Conservation (phyloP, 768 basidiomycete genomes). For the Pleurotus tuoliensis region DNA sequence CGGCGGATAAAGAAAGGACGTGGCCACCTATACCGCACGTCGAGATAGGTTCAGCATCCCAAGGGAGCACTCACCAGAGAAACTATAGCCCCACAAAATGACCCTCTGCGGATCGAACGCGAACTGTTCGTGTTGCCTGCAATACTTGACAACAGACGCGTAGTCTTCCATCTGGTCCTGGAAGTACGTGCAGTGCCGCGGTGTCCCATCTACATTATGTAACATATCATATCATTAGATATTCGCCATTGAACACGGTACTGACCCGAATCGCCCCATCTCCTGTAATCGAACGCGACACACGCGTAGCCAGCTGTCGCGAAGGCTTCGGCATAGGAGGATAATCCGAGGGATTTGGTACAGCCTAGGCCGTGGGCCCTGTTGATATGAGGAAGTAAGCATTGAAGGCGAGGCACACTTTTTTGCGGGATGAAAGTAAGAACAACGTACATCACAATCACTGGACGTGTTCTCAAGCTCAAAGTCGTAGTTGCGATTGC, state of each 20-base stretch:
- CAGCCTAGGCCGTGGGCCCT: constrained; percentile 31
- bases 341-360: constrained; percentile 28
- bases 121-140: constrained; percentile 22
- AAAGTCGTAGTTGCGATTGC: no score
- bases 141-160: constrained; percentile 29
- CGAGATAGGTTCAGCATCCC: no score
- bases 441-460: constrained; percentile 10
- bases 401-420: no score
- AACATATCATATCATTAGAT: no score
- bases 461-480: background rate
- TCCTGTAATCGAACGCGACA: constrained; percentile 34
- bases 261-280: constrained; percentile 32
- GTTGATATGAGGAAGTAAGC: background rate
- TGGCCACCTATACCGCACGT: constrained; percentile 21
- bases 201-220: constrained; percentile 22
- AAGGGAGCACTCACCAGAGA: constrained; percentile 17
- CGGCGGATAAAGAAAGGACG: constrained; percentile 23
- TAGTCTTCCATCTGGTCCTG: constrained; percentile 34
- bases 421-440: background rate
- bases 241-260: background rate
- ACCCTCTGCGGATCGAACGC: constrained; percentile 27
- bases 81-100: constrained; percentile 32
- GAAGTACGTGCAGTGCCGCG: constrained; percentile 22
- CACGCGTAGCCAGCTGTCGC: constrained; percentile 25
- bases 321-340: constrained; percentile 26